Conservation (phyloP, 768 basidiomycete species). For the Tricholoma furcatifolium region DNA sequence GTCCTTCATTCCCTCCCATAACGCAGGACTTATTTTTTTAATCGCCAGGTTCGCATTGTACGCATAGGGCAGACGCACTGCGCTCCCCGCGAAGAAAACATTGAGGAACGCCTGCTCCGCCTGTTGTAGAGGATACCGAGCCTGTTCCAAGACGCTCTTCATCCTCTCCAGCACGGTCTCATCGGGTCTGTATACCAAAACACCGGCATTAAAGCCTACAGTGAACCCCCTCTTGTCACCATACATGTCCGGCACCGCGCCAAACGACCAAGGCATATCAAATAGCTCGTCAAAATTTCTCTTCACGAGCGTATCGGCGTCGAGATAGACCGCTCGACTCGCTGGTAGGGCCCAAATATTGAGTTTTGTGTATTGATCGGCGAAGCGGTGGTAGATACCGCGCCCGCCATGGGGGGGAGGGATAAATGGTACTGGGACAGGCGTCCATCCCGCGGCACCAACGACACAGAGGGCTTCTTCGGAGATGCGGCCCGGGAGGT, state of each 20-base stretch:
- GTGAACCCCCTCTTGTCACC: conserved; percentile 29
- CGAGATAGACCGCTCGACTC: conserved; percentile 36
- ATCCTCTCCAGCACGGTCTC: conserved; percentile 27
- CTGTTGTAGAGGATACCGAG: conserved; percentile 28
- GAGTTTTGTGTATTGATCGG: conserved; percentile 45
- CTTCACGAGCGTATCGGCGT: conserved; percentile 42
- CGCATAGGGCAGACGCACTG: conserved; percentile 34
- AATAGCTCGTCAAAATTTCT: conserved; percentile 46
- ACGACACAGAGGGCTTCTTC: conserved; percentile 36
- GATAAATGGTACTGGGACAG: conserved; percentile 32
- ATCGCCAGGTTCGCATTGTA: conserved; percentile 43
- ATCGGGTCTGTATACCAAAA: conserved; percentile 34
- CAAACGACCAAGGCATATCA: conserved; percentile 37
- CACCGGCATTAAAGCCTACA: conserved; percentile 38
- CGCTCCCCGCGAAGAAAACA: conserved; percentile 34
- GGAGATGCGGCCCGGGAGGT: conserved; percentile 33
- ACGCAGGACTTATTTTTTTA: conserved; percentile 27
- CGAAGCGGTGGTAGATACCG: conserved; percentile 33
- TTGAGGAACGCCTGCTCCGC: conserved; percentile 44
- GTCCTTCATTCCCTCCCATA: conserved; percentile 32
- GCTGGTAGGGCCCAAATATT: conserved; percentile 38
- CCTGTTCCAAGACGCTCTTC: conserved; percentile 24
- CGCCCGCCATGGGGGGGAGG: conserved; percentile 35
- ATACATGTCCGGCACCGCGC: conserved; percentile 40
- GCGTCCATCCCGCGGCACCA: conserved; percentile 36